Evolutionary conservation across 345 rosid species (phyloP), one percentile per base, ranked within the genome.

Genomic region (Bruguiera gymnorhiza): DNA sequence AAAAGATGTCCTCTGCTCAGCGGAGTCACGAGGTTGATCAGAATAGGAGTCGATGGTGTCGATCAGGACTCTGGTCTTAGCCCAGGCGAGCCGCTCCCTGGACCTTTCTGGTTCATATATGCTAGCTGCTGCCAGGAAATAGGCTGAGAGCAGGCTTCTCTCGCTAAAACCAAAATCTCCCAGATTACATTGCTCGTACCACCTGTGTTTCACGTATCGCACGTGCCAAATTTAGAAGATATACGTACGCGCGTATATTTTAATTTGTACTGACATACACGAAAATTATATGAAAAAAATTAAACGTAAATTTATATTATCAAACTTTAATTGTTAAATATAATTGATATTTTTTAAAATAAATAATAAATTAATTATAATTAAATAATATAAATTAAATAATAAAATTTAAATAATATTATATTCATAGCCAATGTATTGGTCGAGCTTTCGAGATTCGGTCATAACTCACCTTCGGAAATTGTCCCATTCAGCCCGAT

Each of bases 81-180:
- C 91, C 96, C 98, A 92, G 3, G 83, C 85, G 5, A 92, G 78
- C 55, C 98, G 72, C 78, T 92, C 93, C 67, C 66, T 72, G 23
- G 84, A 83, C 79, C 90, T 85, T 59, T 90, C 93, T n/a, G 83
- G 82, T 64, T 90, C 98, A 37, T 70, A 90, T 53, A 88, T 81
- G 20, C 79, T 90, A 19, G 97, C 87, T 23, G 91, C 82, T 29
- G 97, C 95, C 60, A 85, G 16, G 36, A 80, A 92, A 67, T 87
- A 92, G 6, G 86, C 80, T 18, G 74, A 55, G 1, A 90, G 87
- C 56, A 92, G 82, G 34, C 63, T 70, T 63, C 76, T 79, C 61
- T 72, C 69, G 69, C 79, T 82, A 24, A 80, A 71, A 16, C 93
- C 90, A 26, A 62, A 81, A 19, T 81, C 87, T 60, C 68, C 80